Evolutionary conservation across 257 asterid genomes (phyloP), one percentile per base, ranked within the genome.

Genomic region (Solanum ossicruentum): DNA sequence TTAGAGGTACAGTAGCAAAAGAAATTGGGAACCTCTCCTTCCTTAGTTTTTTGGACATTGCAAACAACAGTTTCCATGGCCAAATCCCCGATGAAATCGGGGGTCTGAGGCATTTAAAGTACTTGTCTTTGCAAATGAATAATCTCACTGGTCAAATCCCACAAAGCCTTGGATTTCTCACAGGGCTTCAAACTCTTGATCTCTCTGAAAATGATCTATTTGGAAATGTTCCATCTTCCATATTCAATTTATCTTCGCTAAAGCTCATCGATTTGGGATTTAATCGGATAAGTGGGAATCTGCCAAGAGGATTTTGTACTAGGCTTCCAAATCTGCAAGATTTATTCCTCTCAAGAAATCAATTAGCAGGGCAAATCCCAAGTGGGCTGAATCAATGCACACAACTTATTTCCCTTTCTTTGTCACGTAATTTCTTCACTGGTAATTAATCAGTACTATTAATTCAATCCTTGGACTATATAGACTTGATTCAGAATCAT

Each of bases 301-400:
- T 61, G 15, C 69, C 69, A 21, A 11, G 9, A 8, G 69, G 17
- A 21, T 10, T 61, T 21, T 61, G 69, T 21, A 5, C 36, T 61
- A 61, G 17, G 16, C 69, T 61, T 21, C 36, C 69, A 21, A 21
- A 61, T 21, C 69, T 61, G 36, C 36, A 21, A 21, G 36, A 8
- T 21, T 61, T 21, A 21, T 21, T 11, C 4, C 36, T 61, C 17
- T 21, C 69, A 61, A 61, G 5, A 21, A 61, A 61, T 61, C 85
- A 85, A 3, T 20, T 85, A 4, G 61, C 84, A 1, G 88, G 88
- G 12, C 72, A 47, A 21, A 52, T 88, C n/a, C 88, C 88, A 56
- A 80, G 80, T 7, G 4, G 7, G 7, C 84, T 41, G 65, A 66
- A 12, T 12, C 75, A 67, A 83, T 88, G 75, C 85, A 70, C 56